Evolutionary conservation across 1,139 yeast species (phyloP), one percentile per base, ranked within the genome.

Genomic region (Pneumocystis canis): DNA sequence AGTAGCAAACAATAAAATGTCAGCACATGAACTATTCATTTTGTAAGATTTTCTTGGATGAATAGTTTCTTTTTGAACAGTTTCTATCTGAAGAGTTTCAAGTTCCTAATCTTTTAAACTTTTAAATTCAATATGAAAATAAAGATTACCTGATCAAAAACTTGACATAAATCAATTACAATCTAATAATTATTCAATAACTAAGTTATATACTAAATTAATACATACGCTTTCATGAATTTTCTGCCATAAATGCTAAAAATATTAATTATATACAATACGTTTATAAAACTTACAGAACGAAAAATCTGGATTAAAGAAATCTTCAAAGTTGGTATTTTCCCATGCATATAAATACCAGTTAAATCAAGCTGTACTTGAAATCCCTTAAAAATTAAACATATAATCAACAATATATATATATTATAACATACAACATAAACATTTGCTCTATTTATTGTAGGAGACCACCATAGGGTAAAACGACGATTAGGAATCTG

Each of bases 401-500:
- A 47, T 7, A 47, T 47, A 25, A 11, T 7, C 11, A 25, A 25
- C 7, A 41, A 28, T 25, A 14, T 6, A 40, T 40, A 40, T 40
- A 47, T 11, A 16, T 14, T 47, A 25, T n/a, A 20, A 47, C 54
- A 47, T 47, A 47, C 54, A 65, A 94, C 97, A 71, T 94, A 94
- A 31, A 94, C 98, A 71, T 94, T 92, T 4, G 98, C 98, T 69
- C 99, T 82, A 70, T 94, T 94, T 68, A 94, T 94, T 0, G 99
- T 94, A 6, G 99, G 99, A 0, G 97, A 89, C 99, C 99, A 94
- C 99, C 99, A 94, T 58, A 94, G 77, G 0, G 98, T 94, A 72
- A 94, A 94, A 59, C 99, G 81, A 73, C 99, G 85, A 72, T 94
- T 94, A 3, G 99, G 99, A 70, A 94, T 92, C 75, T 94, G 99